phyloP scores from a whole-genome alignment of 2,329 filamentous ascomycete genomes.

The Fusarium subglutinans region DNA sequence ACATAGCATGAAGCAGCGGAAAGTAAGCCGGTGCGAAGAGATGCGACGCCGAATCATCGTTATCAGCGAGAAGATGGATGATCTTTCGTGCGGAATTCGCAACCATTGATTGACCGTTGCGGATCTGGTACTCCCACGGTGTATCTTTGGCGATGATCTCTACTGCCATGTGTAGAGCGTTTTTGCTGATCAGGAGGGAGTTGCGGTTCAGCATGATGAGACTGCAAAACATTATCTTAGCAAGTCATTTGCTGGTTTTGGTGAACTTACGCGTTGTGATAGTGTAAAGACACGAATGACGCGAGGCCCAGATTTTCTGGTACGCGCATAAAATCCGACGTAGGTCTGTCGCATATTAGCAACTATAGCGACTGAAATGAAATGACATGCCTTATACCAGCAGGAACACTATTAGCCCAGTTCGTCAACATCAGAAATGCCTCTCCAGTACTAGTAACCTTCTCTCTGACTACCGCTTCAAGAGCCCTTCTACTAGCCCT shows the following conservation, averaged over 20 bases:
- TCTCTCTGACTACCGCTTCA: not conserved
- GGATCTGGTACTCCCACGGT: not conserved
- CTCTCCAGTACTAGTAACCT: not conserved
- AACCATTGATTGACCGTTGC: constrained; percentile 4
- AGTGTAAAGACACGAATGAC: not conserved
- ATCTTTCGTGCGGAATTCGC: constrained; percentile 9
- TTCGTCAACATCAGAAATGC: not conserved
- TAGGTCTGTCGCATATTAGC: not conserved
- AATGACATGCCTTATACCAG: not conserved
- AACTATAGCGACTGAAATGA: accelerated
- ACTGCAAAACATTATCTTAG: accelerated
- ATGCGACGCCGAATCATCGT: not conserved
- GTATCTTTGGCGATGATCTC: constrained; percentile 4
- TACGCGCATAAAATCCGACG: not conserved
- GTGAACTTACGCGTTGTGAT: not conserved
- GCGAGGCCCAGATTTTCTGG: not conserved
- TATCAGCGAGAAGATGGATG: not conserved
- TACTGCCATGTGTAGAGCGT: not conserved
- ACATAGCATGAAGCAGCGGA: not conserved
- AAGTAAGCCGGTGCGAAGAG: not conserved
- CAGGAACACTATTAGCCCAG: not conserved
- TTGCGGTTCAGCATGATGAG: constrained; percentile 5
- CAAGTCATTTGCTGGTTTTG: accelerated
- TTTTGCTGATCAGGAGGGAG: not conserved
- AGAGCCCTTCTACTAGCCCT: not conserved